Conservation (phyloP, 495 filamentous ascomycete genomes). For the Xylaria sp. region DNA sequence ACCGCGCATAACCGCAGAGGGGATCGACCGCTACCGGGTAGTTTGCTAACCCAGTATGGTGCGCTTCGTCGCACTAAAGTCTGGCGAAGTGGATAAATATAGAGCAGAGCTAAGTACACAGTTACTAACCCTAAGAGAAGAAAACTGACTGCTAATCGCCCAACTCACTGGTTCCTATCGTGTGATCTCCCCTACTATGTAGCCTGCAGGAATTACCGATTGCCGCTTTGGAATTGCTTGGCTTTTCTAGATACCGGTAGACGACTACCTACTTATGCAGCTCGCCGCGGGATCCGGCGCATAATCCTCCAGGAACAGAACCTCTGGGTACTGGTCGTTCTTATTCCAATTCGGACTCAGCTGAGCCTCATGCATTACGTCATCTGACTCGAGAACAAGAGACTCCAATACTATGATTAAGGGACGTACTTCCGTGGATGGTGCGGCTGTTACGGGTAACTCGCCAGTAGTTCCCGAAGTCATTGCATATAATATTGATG, state of each 20-base stretch:
- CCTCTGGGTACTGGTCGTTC: not conserved
- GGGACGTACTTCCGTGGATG: not conserved
- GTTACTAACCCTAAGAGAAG: not conserved
- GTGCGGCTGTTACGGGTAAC: too few species aligned
- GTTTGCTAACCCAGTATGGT: too few species aligned
- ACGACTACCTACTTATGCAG: not conserved
- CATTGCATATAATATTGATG: too few species aligned
- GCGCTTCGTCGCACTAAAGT: not conserved
- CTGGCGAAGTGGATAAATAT: not conserved
- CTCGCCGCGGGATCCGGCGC: conserved; percentile 1
- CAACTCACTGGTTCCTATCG: not conserved
- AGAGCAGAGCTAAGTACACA: not conserved
- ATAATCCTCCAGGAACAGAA: conserved; percentile 11
- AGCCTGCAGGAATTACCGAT: not conserved
- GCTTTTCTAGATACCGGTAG: not conserved
- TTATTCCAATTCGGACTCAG: not conserved
- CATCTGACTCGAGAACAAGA: not conserved
- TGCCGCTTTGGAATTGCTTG: not conserved
- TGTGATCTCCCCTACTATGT: not conserved
- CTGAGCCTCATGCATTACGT: not conserved
- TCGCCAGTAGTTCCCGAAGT: too few species aligned
- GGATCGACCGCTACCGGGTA: too few species aligned
- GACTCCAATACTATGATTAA: not conserved
- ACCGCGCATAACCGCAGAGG: too few species aligned
- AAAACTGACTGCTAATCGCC: not conserved